Evolutionary conservation across 2,329 filamentous ascomycete genomes (phyloP), one percentile per base, ranked within the genome.

Genomic region (Venturia carpophila): DNA sequence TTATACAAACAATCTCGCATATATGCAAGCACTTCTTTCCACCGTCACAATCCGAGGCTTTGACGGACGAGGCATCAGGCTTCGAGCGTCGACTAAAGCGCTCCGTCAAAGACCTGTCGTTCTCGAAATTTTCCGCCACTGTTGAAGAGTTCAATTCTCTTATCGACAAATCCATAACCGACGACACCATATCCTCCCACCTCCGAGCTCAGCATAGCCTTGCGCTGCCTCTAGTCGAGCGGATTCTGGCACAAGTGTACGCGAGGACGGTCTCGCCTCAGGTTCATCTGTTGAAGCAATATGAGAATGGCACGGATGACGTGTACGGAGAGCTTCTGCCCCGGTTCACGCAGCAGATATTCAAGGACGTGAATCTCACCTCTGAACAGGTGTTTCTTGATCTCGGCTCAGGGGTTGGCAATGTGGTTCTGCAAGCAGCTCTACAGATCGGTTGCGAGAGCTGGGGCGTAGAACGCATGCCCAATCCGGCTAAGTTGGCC

Each of bases 401-500:
- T 73, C 83, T 99, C 17, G 94, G 94, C 61, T 97, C 93, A 1
- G 94, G 94, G 39, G 94, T 97, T 19, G 94, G 93, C 60, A 99
- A 97, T 73, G 93, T 97, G 2, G 92, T 94, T 34, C 80, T 99
- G 62, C 94, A 99, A 75, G 92, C 93, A 1, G 94, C 94, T 0
- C 83, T 99, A 24, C 91, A 99, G 75, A 87, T 93, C 63, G 94
- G 94, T 21, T 96, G 92, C 74, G 91, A 96, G 73, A 93, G 89
- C 75, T 97, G 92, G 88, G 94, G 94, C 37, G 96, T 93, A 71
- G 94, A 99, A 76, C 91, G 95, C 82, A 96, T 97, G 91, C 83
- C 88, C 66, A 95, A 94, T 67, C 91, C 92, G 1, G 92, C 89
- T 78, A 86, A 87, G 65, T 83, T 96, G 41, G 94, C 91, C 9